phyloP scores from a whole-genome alignment of 371 early-diverging fungal genomes.

The Basidiobolus heterosporus region DNA sequence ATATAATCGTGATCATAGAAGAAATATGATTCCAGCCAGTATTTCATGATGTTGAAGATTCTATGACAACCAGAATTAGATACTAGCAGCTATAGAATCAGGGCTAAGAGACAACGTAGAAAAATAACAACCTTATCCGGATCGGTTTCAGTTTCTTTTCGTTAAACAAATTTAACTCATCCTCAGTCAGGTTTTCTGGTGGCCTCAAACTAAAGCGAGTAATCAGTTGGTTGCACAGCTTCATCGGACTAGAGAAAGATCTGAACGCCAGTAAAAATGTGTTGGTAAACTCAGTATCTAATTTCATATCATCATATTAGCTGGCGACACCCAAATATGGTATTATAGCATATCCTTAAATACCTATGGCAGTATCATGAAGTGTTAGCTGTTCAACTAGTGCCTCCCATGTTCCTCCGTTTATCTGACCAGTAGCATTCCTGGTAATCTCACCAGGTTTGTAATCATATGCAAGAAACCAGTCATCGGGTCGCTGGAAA shows the following conservation, averaged over 20 bases:
- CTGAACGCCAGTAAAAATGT: conserved; percentile 80
- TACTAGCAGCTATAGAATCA: too few species aligned
- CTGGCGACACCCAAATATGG: neutral
- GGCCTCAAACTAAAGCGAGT: conserved; percentile 46
- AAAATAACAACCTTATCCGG: conserved; percentile 7
- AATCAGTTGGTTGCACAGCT: conserved; percentile 49
- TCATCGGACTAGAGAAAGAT: conserved; percentile 50
- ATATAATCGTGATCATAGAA: conserved; percentile 15
- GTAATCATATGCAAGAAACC: conserved; percentile 54
- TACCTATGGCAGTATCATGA: conserved; percentile 34
- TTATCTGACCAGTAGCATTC: conserved; percentile 54
- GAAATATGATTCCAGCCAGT: conserved; percentile 31
- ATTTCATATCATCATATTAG: neutral
- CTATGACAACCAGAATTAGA: neutral
- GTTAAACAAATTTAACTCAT: conserved; percentile 54
- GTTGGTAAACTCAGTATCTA: conserved; percentile 56
- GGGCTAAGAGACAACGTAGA: too few species aligned
- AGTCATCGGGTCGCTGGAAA: too few species aligned
- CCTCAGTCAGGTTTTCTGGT: conserved; percentile 36
- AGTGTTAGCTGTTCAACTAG: conserved; percentile 77
- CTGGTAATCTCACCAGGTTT: conserved; percentile 52
- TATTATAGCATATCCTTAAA: neutral
- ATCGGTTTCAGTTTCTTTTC: conserved; percentile 58
- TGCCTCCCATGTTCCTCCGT: conserved; percentile 70
- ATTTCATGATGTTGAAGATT: conserved; percentile 28